Evolutionary conservation across 805 yeast species (phyloP).

Genomic region (Cyberlindnera mrakii): DNA sequence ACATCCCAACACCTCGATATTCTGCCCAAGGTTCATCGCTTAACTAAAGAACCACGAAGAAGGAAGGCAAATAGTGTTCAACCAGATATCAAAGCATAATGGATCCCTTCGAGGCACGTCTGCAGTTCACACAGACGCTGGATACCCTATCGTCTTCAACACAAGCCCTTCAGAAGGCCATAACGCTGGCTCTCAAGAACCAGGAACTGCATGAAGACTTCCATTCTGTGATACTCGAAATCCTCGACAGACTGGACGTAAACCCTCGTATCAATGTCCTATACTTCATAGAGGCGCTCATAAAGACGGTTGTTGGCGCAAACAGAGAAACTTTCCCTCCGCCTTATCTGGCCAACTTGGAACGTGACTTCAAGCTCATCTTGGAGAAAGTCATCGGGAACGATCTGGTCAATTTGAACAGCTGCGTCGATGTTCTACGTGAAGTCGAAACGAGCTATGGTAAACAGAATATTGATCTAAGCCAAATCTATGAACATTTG

Average conservation of each 20-base stretch:
- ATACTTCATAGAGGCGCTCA: conserved; percentile 62
- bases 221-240: conserved; percentile 60
- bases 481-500: conserved; percentile 1
- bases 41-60: neutral
- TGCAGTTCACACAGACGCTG: conserved; percentile 65
- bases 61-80: neutral
- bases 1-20: no score
- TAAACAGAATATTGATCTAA: conserved; percentile 3
- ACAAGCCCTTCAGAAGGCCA: conserved; percentile 32
- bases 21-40: no score
- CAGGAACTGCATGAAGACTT: conserved; percentile 61
- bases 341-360: conserved; percentile 24
- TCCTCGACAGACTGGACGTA: conserved; percentile 45
- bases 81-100: conserved; percentile 30
- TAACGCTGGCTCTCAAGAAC: conserved; percentile 42
- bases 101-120: conserved; percentile 87
- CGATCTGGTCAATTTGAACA: conserved; percentile 17
- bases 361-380: conserved; percentile 29
- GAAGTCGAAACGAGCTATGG: conserved; percentile 15
- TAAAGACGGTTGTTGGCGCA: conserved; percentile 18
- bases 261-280: conserved; percentile 62
- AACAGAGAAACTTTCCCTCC: neutral
- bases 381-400: conserved; percentile 32
- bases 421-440: conserved; percentile 14
- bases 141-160: conserved; percentile 60